Evolutionary conservation across 2,329 filamentous ascomycete species (phyloP), one percentile per base, ranked within the genome.

Genomic region (Pochonia chlamydosporia): DNA sequence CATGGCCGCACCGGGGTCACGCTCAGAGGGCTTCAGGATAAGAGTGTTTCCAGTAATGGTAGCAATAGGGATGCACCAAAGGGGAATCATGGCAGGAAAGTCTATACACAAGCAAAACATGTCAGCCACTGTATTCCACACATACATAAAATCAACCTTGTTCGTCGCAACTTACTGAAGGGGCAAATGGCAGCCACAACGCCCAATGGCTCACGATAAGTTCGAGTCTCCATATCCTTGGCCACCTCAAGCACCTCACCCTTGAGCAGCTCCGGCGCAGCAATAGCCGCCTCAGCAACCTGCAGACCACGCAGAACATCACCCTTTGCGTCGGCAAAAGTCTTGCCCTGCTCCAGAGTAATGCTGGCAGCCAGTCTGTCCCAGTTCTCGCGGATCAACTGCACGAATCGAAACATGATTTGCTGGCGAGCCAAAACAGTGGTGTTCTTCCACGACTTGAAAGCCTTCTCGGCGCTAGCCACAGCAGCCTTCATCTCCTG

Each of bases 31-130:
- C 77, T 95, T 95, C 57, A 95, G 74, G 56, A 95, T 81, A 49
- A 90, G 74, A 13, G 87, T 91, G 73, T 95, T 95, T 44, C 88
- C 88, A 16, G 86, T 89, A 24, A 91, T 80, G 37, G 87, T 88
- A 40, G 88, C 88, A 57, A 93, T 87, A 33, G 88, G 89, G 52
- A 95, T 90, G 51, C 81, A 89, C 88, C 88, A 95, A n/a, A 95
- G 76, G 3, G 88, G 89, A 65, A 95, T 93, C 88, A 95, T 95
- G 58, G 88, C 88, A 37, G 88, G 88, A 71, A 93, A 93, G 74
- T 93, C 84, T 88, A 51, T 3, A 16, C 13, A n/a, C n/a, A n/a
- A n/a, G n/a, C n/a, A n/a, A n/a, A 26, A 24, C 3, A 14, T 5
- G 40, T 58, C 48, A 57, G 52, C 37, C 10, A 10, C 30, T 11